phyloP scores from a whole-genome alignment of 169 alveolate species.

The Amoebophrya sp. region DNA sequence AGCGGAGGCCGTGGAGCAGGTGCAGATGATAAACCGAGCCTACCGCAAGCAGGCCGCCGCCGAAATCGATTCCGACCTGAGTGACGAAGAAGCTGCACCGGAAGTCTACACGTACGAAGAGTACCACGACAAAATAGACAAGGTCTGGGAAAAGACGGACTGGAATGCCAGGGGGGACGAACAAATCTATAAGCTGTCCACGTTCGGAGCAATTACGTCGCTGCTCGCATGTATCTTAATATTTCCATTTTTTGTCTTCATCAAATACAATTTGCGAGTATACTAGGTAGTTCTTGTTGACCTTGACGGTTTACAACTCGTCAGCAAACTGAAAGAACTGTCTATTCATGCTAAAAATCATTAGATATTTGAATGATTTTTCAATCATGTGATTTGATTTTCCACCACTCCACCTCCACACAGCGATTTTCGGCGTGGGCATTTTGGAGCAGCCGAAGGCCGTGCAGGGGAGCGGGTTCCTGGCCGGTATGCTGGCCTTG shows the following conservation, averaged over 20 bases:
- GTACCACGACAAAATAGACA: background rate
- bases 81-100: background rate
- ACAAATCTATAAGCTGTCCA: background rate
- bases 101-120: background rate
- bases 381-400: too few relatives aligned
- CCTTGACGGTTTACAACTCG: too few relatives aligned
- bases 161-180: background rate
- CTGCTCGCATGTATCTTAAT: background rate
- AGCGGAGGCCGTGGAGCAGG: background rate
- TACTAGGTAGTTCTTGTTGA: too few relatives aligned
- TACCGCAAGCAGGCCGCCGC: background rate
- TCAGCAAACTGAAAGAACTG: too few relatives aligned
- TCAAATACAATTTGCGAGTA: too few relatives aligned
- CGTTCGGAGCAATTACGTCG: background rate
- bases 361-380: too few relatives aligned
- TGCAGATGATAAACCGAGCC: background rate
- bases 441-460: slow-evolving; percentile 21
- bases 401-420: too few relatives aligned
- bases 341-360: too few relatives aligned
- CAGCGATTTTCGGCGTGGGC: background rate
- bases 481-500: background rate
- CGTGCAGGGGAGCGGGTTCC: background rate
- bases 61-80: background rate
- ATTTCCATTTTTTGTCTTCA: background rate
- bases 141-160: background rate